Evolutionary conservation across 306 rosid genomes (phyloP).

Genomic region (Erythrophleum fordii): DNA sequence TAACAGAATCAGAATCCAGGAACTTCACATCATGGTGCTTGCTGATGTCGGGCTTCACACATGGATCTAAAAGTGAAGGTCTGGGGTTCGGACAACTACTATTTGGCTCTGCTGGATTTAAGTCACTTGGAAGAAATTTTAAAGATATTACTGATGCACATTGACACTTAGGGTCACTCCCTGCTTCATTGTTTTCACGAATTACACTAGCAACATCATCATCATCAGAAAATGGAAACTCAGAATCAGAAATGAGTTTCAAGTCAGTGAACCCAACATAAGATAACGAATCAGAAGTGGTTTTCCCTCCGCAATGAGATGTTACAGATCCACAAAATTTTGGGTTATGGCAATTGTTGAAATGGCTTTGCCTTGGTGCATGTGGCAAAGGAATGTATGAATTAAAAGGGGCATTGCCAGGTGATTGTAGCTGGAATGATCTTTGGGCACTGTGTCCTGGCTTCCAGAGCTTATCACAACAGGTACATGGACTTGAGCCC

Average conservation of each 20-base stretch:
- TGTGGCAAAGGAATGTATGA: constrained; percentile 63
- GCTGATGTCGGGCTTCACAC: constrained; percentile 44
- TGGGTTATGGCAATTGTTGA: constrained; percentile 43
- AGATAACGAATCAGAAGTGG: constrained; percentile 38
- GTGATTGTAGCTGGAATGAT: constrained; percentile 43
- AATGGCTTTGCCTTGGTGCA: constrained; percentile 48
- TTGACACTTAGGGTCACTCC: constrained; percentile 39
- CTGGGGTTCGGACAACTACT: constrained; percentile 25
- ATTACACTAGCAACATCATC: constrained; percentile 46
- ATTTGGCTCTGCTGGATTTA: constrained; percentile 38
- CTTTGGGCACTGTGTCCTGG: constrained; percentile 49
- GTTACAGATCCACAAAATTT: constrained; percentile 46
- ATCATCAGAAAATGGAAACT: constrained; percentile 61
- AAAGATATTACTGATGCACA: constrained; percentile 37
- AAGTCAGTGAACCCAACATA: constrained; percentile 51
- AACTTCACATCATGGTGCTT: constrained; percentile 38
- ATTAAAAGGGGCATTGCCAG: constrained; percentile 48
- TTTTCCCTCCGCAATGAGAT: constrained; percentile 34
- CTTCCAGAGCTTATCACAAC: constrained; percentile 61
- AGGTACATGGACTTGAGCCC: constrained; percentile 52
- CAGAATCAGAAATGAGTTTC: constrained; percentile 70
- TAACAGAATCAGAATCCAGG: constrained; percentile 32
- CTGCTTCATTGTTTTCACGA: constrained; percentile 38
- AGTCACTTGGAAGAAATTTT: constrained; percentile 36
- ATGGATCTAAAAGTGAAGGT: constrained; percentile 46